These are phyloP conservation scores for Linnemannia exigua DNA, from an alignment of 192 early-diverging fungal species.

Conservation along the genomic window DNA sequence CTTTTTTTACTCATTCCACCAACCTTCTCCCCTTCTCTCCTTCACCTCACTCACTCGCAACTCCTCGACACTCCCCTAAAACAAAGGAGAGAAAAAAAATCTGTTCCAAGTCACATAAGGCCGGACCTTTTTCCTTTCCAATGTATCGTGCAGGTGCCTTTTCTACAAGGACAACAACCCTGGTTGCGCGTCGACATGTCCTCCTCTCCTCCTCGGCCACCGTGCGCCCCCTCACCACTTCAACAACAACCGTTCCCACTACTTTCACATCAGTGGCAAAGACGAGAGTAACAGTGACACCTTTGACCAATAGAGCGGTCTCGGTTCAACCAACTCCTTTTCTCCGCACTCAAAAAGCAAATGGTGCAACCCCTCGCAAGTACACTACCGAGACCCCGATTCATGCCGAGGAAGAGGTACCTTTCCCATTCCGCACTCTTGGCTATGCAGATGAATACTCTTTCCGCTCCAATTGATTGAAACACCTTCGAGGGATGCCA, in stretches of 20 bases:
- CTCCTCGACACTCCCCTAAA: not conserved
- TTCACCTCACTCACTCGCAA: not conserved
- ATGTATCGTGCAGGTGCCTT: slow-evolving; percentile 41
- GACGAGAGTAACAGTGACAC: not conserved
- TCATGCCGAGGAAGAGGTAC: slow-evolving; percentile 45
- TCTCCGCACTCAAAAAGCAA: slow-evolving; percentile 19
- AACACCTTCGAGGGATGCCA: not conserved
- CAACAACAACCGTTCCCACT: not conserved
- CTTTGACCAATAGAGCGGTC: not conserved
- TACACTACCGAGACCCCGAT: slow-evolving; percentile 47
- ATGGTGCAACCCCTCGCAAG: slow-evolving; percentile 1
- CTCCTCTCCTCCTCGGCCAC: slow-evolving; percentile 7
- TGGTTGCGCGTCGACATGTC: slow-evolving; percentile 9
- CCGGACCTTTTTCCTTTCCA: not conserved
- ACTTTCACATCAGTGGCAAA: not conserved
- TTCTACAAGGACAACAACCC: slow-evolving; percentile 3
- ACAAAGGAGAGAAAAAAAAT: not conserved
- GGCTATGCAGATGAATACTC: no score
- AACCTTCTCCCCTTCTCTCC: not conserved
- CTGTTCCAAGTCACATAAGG: not conserved
- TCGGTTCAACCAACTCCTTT: slow-evolving; percentile 10
- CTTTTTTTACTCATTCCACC: not conserved
- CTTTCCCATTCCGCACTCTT: not conserved
- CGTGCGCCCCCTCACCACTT: slow-evolving; percentile 19
- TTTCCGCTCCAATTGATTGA: not conserved